Evolutionary conservation across 805 yeast genomes (phyloP), one percentile per base, ranked within the genome.

Genomic region (Ogataea pini): DNA sequence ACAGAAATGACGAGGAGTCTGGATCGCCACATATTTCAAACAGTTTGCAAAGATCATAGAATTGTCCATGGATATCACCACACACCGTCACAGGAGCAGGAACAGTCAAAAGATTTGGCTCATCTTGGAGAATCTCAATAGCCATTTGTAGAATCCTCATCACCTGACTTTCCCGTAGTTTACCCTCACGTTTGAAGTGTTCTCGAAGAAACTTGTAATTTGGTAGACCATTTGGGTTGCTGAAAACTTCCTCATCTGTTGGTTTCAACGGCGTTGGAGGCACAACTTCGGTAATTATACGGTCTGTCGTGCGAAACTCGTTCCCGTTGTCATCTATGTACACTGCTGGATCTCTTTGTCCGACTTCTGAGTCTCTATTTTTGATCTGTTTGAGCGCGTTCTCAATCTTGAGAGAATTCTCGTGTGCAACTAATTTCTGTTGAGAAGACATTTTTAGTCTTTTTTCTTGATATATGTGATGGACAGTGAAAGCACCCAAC

Each of bases 61-160:
- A 89, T 67, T 92, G 98, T 14, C 99, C 99, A 68, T 92, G 98
- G n/a, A 91, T 78, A 68, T 92, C 98, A 48, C 99, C 99, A 71
- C 97, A 90, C 2, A 92, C 90, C 0, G 96, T 91, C 2, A 92
- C 88, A 0, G 98, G 99, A 0, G 97, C 95, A 2, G 90, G 91
- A 1, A 94, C 86, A 16, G 76, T 76, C 44, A 92, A 71, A 57
- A 92, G 63, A 59, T 87, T 92, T 5, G 96, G 95, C 61, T 92
- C 98, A 32, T 68, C 63, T 12, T 76, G 64, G 48, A 94, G 73
- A 7, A 83, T 64, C 18, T 72, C 72, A 0, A 90, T 82, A 7
- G 95, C 95, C 66, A 72, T 73, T 16, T 71, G 63, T 36, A 92
- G 63, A 45, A 92, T 91, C 38, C 72, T 72, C 37, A 83, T 58